phyloP scores from a whole-genome alignment of 2,329 filamentous ascomycete species.

The Ophiostoma perfectum region DNA sequence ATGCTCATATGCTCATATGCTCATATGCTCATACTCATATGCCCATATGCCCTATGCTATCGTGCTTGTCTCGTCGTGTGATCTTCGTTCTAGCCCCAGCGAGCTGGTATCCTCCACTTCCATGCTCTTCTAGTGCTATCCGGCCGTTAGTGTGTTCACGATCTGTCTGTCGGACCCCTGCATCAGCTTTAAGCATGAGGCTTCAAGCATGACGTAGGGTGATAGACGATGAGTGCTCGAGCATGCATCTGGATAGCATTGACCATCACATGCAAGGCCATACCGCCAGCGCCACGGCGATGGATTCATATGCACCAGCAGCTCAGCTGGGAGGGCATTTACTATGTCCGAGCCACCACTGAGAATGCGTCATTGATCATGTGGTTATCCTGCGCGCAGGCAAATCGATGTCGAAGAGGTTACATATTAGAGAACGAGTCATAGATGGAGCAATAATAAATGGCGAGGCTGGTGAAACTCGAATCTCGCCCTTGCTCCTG shows the following conservation, averaged over 20 bases:
- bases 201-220: too few relatives aligned
- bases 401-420: not conserved
- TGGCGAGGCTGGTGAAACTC: not conserved
- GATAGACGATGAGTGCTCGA: too few relatives aligned
- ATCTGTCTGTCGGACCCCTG: too few relatives aligned
- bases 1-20: not conserved
- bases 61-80: not conserved
- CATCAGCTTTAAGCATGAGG: too few relatives aligned
- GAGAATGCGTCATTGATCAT: slow-evolving; percentile 5
- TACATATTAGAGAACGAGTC: not conserved
- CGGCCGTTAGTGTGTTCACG: too few relatives aligned
- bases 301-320: not conserved
- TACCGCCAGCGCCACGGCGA: not conserved
- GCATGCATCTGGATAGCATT: too few relatives aligned
- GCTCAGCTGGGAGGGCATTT: not conserved
- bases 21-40: too few relatives aligned
- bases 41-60: too few relatives aligned
- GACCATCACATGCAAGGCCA: too few relatives aligned
- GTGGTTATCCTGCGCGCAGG: not conserved
- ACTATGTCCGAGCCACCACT: not conserved
- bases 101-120: slow-evolving; percentile 11
- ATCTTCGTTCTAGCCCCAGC: slow-evolving; percentile 5
- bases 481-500: too few relatives aligned
- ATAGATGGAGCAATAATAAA: not conserved
- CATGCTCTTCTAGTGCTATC: not conserved